Evolutionary conservation across 257 asterid genomes (phyloP), one percentile per base, ranked within the genome.

Genomic region (Solanum lycopersicoides): DNA sequence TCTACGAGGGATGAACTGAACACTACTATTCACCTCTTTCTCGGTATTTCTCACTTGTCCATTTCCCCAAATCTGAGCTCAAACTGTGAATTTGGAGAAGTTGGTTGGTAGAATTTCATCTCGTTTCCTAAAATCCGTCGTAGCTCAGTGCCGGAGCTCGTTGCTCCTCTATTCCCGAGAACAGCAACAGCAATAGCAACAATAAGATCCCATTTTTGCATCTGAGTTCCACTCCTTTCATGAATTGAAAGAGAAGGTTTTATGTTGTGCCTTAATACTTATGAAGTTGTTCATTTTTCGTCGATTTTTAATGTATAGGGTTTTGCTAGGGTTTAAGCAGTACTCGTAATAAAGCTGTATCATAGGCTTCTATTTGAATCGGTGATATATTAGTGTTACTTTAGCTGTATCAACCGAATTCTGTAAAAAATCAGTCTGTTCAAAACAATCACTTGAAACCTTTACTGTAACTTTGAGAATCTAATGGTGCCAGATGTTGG

Each of bases 121-220:
- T 69, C 94, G 98, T 72, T 88, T 95, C 23, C 90, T 98, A 3
- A 92, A 92, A 84, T 28, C 88, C 72, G 59, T 88, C 41, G 30
- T 91, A 87, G n/a, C 89, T 83, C 95, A 90, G 88, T 90, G 87
- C 86, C 93, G 96, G 88, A 86, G 86, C 86, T 91, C 98, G 86
- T 73, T 86, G 88, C 83, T 88, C 66, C 91, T 88, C 42, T 86
- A 59, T 37, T 87, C 89, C 82, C 94, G 92, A 47, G 32, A 82
- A 82, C 68, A 82, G 86, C 91, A 69, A 86, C 89, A 88, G 34
- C 91, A 69, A 86, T 89, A 88, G 34, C 91, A 77, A 63, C 87
- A 72, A 2, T 82, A 41, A 71, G 56, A 85, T 41, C 93, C 89
- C 30, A 84, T 87, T 77, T 42, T 88, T 20, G 88, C 91, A 84